Evolutionary conservation across 1,284 basidiomycete genomes (phyloP).

Genomic region (Ceratobasidium sp.): DNA sequence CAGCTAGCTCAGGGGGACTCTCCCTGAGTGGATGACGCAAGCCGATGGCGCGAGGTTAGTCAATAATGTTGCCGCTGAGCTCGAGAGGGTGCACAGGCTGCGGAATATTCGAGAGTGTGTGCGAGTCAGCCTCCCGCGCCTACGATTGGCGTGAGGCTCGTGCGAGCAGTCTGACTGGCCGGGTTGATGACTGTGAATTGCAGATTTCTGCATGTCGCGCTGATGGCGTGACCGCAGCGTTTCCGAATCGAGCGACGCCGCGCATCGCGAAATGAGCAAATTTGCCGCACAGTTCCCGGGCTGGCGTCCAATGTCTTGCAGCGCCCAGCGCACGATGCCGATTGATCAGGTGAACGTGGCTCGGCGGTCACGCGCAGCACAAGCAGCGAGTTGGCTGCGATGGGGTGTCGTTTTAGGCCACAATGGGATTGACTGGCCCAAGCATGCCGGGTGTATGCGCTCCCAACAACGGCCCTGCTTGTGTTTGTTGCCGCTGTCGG

Average conservation of each 20-base stretch:
- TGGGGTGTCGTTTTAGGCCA: neutral
- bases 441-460: slow-evolving; percentile 7
- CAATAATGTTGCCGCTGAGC: slow-evolving; percentile 27
- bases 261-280: slow-evolving; percentile 19
- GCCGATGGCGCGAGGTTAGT: slow-evolving; percentile 24
- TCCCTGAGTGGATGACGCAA: slow-evolving; percentile 27
- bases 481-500: neutral
- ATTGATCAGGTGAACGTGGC: slow-evolving; percentile 42
- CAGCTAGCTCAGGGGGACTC: neutral
- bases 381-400: slow-evolving; percentile 27
- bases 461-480: neutral
- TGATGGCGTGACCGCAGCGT: slow-evolving; percentile 11
- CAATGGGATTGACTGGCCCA: slow-evolving; percentile 9
- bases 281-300: slow-evolving; percentile 34
- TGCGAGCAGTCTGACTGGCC: slow-evolving; percentile 17
- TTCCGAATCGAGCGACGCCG: slow-evolving; percentile 1
- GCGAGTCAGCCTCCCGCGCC: slow-evolving; percentile 8
- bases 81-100: neutral
- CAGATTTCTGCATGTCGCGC: slow-evolving; percentile 1
- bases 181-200: slow-evolving; percentile 6
- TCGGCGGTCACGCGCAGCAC: slow-evolving; percentile 37
- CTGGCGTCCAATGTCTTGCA: slow-evolving; percentile 27
- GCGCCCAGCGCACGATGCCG: slow-evolving; percentile 44
- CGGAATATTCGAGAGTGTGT: slow-evolving; percentile 9
- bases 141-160: neutral